Base-by-base conservation (phyloP, 305 asterid species). In the Rubia peregrina region DNA sequence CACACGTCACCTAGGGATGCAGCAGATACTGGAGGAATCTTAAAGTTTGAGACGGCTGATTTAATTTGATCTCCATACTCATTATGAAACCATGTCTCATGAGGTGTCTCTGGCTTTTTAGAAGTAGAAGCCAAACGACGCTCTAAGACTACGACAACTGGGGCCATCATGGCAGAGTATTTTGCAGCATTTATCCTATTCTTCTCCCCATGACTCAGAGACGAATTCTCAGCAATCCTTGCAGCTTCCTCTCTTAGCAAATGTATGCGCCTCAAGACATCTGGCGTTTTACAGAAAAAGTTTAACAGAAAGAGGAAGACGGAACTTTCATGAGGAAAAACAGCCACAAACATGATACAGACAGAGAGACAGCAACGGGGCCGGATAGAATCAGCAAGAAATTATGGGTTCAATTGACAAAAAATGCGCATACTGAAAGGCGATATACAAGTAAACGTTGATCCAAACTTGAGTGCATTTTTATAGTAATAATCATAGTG, bases 131-230 rank as follows among this genome's bases (percentile, higher is more conserved):
- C 83, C 82, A 95, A 87, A 69, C 99, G 97, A 67, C 99, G 99
- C 83, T 95, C 99, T 78, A 95, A 80, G 76, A 85, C 95, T 72
- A 95, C 98, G 79, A 87, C 82, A 75, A 92, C 85, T 59, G 99
- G 98, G 74, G 99, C 96, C 99, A 92, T 95, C 99, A 95, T 95
- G 74, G 99, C 99, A 5, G 98, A 88, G 85, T 92, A 95, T 80
- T 95, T 95, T 5, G 99, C 98, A 77, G 90, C 94, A 85, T 87
- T 95, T 71, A 95, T 95, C 81, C 92, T 95, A 82, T 76, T 90
- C 90, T 95, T 95, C 84, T 92, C 98, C 65, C 79, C 89, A 60
- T 83, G 91, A 78, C 86, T 90, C 72, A 95, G 89, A 76, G 99
- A 86, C 51, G 77, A 72, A 80, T 88, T 95, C 80, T 84, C 95